Evolutionary conservation across 352 stramenopile genomes (phyloP).

Genomic region (Plasmopara muralis): DNA sequence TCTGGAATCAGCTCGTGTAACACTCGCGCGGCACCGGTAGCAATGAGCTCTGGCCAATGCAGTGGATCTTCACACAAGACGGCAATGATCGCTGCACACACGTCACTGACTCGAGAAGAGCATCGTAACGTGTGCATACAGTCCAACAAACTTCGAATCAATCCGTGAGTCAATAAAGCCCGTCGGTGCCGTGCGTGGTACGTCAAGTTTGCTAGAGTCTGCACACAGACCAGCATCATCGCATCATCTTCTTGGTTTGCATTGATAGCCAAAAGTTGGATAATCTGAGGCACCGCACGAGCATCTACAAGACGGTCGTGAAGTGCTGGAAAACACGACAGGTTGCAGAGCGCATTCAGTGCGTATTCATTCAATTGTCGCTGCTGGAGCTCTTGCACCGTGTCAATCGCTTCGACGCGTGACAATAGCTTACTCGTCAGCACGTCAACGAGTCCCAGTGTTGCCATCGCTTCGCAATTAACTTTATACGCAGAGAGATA

Average conservation of each 20-base stretch:
- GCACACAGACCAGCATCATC: conserved; percentile 51
- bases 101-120: conserved; percentile 34
- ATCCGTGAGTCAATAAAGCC: conserved; percentile 45
- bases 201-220: conserved; percentile 68
- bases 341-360: conserved; percentile 75
- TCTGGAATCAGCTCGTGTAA: conserved; percentile 40
- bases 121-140: conserved; percentile 32
- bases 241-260: conserved; percentile 31
- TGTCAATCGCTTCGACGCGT: conserved; percentile 8
- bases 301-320: conserved; percentile 72
- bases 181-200: conserved; percentile 54
- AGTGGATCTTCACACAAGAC: conserved; percentile 57
- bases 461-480: conserved; percentile 74
- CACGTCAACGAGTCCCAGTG: conserved; percentile 59
- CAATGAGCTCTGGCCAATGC: conserved; percentile 44
- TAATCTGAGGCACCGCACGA: conserved; percentile 36
- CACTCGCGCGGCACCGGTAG: conserved; percentile 46
- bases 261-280: conserved; percentile 39
- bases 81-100: conserved; percentile 60
- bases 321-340: conserved; percentile 48
- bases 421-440: conserved; percentile 48
- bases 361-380: conserved; percentile 60
- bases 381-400: conserved; percentile 43
- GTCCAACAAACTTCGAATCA: conserved; percentile 42
- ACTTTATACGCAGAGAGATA: conserved; percentile 54